Evolutionary conservation across 305 asterid species (phyloP).

Genomic region (Coffea humblotiana): DNA sequence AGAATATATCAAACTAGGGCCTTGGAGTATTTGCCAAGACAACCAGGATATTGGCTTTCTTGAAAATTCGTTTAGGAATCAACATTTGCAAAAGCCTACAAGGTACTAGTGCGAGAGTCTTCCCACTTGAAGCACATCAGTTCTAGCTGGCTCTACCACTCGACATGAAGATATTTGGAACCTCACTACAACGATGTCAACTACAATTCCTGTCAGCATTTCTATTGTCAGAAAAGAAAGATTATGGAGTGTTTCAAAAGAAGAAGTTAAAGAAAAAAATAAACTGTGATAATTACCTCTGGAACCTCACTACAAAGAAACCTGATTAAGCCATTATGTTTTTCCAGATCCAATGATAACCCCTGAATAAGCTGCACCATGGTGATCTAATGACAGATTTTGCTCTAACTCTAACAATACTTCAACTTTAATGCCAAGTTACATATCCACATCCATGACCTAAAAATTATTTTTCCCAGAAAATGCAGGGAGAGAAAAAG

Average conservation of each 20-base stretch:
- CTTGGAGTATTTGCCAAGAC: not conserved
- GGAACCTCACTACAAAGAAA: constrained; percentile 2
- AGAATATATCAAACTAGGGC: not conserved
- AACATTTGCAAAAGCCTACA: not conserved
- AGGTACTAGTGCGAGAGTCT: not conserved
- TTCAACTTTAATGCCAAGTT: constrained; percentile 3
- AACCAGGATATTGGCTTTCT: not conserved
- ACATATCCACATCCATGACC: not conserved
- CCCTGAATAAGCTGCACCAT: not conserved
- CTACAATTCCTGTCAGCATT: not conserved
- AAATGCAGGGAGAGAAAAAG: not conserved
- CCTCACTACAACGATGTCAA: not conserved
- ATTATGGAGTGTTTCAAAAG: not conserved
- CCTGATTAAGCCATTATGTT: not conserved
- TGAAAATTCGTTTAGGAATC: not conserved
- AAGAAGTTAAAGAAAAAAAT: not conserved
- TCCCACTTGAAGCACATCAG: not conserved
- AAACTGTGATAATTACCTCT: constrained; percentile 5
- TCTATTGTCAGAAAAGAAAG: not conserved
- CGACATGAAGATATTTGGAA: not conserved
- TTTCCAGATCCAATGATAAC: constrained; percentile 6
- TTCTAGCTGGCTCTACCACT: not conserved
- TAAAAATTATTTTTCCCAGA: not conserved
- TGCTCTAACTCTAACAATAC: not conserved
- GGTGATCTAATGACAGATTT: constrained; percentile 8